Base-by-base conservation (phyloP, 768 basidiomycete genomes). In the Tephrocybe sp. region DNA sequence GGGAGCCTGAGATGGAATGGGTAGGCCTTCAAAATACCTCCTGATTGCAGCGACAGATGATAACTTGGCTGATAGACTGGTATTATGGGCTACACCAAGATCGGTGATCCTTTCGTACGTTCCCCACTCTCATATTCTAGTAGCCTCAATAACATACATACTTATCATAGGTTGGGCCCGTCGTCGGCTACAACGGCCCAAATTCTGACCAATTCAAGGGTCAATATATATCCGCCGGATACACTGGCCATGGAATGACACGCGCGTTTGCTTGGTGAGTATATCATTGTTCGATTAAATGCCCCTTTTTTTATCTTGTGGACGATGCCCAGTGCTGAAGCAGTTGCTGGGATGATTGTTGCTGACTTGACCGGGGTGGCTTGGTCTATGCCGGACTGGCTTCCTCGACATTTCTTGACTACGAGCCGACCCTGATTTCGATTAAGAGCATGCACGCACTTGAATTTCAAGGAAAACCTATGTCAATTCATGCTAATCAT, bases 241-340 rank as follows among this genome's bases (percentile, higher is more conserved):
- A 80, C 56, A 73, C 79, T 0, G 89, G 89, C 1, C 89, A 91
- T 54, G 90, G 89, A 0, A 90, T 91, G 87, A 80, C 88, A 3
- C 79, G 86, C 4, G 80, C 84, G 0, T 89, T 76, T 61, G 80
- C 77, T 23, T 88, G 86, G 88, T 19, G 44, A 24, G 21, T 19
- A 2, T 10, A 19, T 30, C 33, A 7, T n/a, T 34, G 11, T 7
- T n/a, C 33, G 15, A 34, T 34, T 34, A 4, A n/a, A 9, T 15
- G 33, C 5, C 15, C 8, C 33, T 7, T 34, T 34, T 12, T 15
- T 34, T 10, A 15, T 4, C 13, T 15, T 10, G 15, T 34, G 29
- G 6, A 30, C 7, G 29, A 12, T 30, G 29, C 5, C 1, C 3
- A 55, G 55, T 39, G 55, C 55, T 21, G 51, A 56, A 36, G 51